A percentile compares a stretch with the other conserved stretches of the same genome.
Evolutionary conservation across 2,329 filamentous ascomycete species (phyloP).

Genomic region (Alternaria postmessia): DNA sequence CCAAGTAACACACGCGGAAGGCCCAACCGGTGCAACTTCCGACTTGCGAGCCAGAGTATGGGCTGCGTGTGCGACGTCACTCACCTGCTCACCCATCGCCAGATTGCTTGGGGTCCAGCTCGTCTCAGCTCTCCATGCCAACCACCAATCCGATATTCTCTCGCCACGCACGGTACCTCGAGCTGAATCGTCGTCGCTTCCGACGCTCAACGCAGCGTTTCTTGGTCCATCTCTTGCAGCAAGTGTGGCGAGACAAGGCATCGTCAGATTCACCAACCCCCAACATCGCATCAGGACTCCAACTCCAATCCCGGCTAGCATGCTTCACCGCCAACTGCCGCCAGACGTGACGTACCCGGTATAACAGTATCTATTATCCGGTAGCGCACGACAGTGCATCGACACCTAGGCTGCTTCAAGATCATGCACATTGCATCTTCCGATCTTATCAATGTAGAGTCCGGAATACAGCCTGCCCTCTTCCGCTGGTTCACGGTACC

Average conservation of each 20-base stretch:
- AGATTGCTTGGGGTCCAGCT: not conserved
- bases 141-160: not conserved
- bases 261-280: constrained; percentile 13
- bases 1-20: constrained; percentile 26
- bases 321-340: constrained; percentile 10
- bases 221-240: constrained; percentile 17
- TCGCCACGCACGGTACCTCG: not conserved
- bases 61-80: constrained; percentile 24
- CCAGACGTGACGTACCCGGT: constrained; percentile 5
- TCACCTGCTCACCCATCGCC: not conserved
- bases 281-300: constrained; percentile 19
- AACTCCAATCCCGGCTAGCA: constrained; percentile 24
- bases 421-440: not conserved
- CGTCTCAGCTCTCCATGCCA: constrained; percentile 1
- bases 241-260: constrained; percentile 31
- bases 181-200: constrained; percentile 8
- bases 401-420: not conserved
- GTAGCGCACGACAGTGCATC: constrained; percentile 4
- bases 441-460: not conserved
- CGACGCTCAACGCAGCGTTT: not conserved
- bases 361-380: constrained; percentile 1
- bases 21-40: constrained; percentile 23
- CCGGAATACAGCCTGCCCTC: not conserved
- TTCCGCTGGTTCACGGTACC: constrained; percentile 2
- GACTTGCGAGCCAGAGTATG: constrained; percentile 8